A percentile compares a stretch with the other conserved stretches of the same genome.
Conservation (phyloP, 1,139 yeast species). For the Arxiozyma slooffiae region DNA sequence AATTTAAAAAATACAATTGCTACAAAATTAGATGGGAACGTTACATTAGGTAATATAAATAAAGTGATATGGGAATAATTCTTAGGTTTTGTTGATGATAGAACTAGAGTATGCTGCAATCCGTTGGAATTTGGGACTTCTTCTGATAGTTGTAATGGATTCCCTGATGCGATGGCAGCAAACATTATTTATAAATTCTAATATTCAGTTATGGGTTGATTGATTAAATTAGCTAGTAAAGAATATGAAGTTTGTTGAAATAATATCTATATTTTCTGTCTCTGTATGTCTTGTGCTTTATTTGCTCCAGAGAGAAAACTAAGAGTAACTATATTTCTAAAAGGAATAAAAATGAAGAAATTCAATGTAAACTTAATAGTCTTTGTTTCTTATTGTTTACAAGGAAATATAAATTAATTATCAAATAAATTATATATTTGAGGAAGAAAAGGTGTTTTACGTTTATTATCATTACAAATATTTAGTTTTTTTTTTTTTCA, state of each 20-base stretch:
- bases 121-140: constrained; percentile 33
- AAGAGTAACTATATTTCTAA: neutral
- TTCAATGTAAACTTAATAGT: neutral
- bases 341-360: no score
- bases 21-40: constrained; percentile 57
- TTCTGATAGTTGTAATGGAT: constrained; percentile 30
- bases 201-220: neutral
- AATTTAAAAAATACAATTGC: constrained; percentile 86
- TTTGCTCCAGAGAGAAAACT: no score
- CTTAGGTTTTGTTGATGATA: constrained; percentile 30
- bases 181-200: constrained; percentile 18
- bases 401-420: neutral
- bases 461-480: neutral
- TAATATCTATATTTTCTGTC: neutral
- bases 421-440: neutral
- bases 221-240: neutral
- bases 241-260: no score
- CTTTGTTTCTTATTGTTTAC: neutral
- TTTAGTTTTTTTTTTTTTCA: no score
- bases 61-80: constrained; percentile 56
- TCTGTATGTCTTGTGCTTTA: neutral
- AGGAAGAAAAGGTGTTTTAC: neutral
- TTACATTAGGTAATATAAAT: constrained; percentile 61
- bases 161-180: constrained; percentile 33
- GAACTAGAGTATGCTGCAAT: constrained; percentile 29